Conservation (phyloP, 352 stramenopile genomes). For the Discostella stelligera region DNA sequence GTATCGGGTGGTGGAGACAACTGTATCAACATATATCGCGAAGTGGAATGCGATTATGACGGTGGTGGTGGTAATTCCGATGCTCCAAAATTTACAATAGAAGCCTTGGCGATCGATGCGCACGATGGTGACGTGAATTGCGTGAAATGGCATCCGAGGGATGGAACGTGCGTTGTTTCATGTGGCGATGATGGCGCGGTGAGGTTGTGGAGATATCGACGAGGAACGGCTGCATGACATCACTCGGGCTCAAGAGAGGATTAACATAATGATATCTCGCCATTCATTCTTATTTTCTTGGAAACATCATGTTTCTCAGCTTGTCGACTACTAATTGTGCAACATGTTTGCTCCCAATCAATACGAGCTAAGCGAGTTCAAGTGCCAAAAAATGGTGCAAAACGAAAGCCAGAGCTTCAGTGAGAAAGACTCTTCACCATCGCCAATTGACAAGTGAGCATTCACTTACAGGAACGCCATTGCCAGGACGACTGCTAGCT, state of each 20-base stretch:
- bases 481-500: conserved; percentile 81
- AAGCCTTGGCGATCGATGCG: conserved; percentile 50
- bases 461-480: conserved; percentile 74
- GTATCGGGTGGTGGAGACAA: conserved; percentile 90
- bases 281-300: no score
- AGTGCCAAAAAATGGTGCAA: conserved; percentile 6
- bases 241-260: no score
- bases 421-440: no score
- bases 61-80: conserved; percentile 68
- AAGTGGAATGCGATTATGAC: conserved; percentile 26
- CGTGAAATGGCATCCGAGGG: conserved; percentile 83
- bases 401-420: no score
- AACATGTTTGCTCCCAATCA: conserved; percentile 73
- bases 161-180: conserved; percentile 70
- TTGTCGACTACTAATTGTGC: conserved; percentile 44
- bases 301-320: conserved; percentile 19
- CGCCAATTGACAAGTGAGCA: no score
- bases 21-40: conserved; percentile 86
- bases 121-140: conserved; percentile 87
- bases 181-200: conserved; percentile 80
- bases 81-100: conserved; percentile 79
- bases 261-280: no score
- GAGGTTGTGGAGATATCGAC: conserved; percentile 76
- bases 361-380: conserved; percentile 59
- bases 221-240: not conserved